phyloP scores from a whole-genome alignment of 179 eudicot species.

The Nepenthes alata region DNA sequence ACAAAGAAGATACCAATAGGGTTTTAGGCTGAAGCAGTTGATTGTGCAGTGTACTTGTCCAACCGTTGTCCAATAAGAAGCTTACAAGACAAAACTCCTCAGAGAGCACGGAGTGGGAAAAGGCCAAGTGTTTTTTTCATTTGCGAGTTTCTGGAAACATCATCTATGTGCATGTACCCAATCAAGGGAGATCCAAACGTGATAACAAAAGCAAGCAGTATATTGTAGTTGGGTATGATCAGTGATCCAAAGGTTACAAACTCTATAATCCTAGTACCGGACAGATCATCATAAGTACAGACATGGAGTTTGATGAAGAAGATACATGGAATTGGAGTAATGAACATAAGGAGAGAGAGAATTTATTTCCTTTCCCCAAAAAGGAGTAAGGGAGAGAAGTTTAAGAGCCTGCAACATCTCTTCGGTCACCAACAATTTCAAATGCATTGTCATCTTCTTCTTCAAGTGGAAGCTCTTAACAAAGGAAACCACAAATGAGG shows the following conservation, averaged over 20 bases:
- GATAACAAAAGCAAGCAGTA: neutral
- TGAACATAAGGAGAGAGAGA: neutral
- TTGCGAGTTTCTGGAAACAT: neutral
- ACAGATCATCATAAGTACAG: neutral
- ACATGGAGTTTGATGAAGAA: slow-evolving; percentile 1
- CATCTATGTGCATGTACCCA: neutral
- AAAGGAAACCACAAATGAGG: neutral
- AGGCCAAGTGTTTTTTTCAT: neutral
- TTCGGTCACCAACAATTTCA: neutral
- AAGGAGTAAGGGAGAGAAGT: neutral
- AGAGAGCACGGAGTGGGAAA: neutral
- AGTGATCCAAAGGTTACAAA: neutral
- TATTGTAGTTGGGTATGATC: neutral
- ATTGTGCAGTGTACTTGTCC: neutral
- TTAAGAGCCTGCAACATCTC: neutral
- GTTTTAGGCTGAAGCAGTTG: neutral
- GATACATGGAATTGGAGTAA: neutral
- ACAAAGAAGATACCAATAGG: neutral
- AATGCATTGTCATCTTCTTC: neutral
- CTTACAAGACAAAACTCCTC: neutral
- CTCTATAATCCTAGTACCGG: neutral
- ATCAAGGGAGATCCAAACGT: neutral
- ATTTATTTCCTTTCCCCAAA: neutral
- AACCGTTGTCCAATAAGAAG: neutral
- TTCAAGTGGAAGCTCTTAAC: neutral